Evolutionary conservation across 1,284 basidiomycete species (phyloP).

Genomic region (Apiotrichum domesticum): DNA sequence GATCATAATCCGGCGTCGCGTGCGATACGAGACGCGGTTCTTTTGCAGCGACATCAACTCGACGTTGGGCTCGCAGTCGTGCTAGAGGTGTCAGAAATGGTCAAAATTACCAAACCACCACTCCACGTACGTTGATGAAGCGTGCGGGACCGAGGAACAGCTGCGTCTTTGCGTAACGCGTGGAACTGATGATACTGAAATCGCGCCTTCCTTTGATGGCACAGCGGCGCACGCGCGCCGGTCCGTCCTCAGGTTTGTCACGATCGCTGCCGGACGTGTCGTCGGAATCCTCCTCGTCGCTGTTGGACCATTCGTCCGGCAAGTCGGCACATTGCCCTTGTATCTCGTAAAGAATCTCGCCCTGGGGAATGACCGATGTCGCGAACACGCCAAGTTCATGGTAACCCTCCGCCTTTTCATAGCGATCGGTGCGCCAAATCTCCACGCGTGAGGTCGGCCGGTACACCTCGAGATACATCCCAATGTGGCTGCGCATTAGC

Average conservation of each 20-base stretch:
- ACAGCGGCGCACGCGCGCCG: slow-evolving; percentile 20
- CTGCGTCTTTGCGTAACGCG: slow-evolving; percentile 30
- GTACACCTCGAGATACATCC: slow-evolving; percentile 37
- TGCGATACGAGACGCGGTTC: slow-evolving; percentile 40
- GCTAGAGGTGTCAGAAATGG: slow-evolving; percentile 19
- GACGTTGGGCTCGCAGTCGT: slow-evolving; percentile 46
- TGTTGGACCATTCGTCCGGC: slow-evolving; percentile 33
- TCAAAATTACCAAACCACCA: not conserved
- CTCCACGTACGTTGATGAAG: slow-evolving; percentile 42
- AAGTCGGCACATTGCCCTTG: slow-evolving; percentile 40
- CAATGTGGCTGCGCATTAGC: slow-evolving; percentile 28
- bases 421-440: slow-evolving; percentile 40
- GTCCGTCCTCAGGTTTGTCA: slow-evolving; percentile 4
- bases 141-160: slow-evolving; percentile 46
- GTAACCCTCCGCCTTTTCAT: slow-evolving; percentile 37
- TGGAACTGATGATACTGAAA: slow-evolving; percentile 44
- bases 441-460: slow-evolving; percentile 39
- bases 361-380: slow-evolving; percentile 28
- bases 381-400: slow-evolving; percentile 43
- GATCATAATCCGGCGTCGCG: slow-evolving; percentile 30
- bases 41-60: slow-evolving; percentile 37
- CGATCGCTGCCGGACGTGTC: slow-evolving; percentile 5
- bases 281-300: too few relatives aligned
- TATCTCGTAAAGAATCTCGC: slow-evolving; percentile 31
- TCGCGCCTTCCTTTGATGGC: slow-evolving; percentile 38